A percentile compares a stretch with the other conserved stretches of the same genome.
Conservation (phyloP, 306 rosid species). For the Vachellia collinsii region DNA sequence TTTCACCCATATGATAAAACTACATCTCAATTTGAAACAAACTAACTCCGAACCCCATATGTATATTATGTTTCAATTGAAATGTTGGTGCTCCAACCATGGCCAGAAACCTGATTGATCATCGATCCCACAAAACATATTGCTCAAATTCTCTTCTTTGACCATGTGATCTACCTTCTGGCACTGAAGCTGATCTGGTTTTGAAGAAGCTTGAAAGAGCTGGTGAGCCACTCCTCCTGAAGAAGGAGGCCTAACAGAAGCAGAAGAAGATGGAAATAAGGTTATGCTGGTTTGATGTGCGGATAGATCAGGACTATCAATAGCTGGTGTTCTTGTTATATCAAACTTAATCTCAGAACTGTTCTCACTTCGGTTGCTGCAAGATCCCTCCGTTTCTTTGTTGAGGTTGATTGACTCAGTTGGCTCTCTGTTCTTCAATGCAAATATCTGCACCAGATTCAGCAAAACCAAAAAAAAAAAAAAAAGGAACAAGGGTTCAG, state of each 20-base stretch:
- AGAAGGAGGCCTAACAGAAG: slow-evolving; percentile 57
- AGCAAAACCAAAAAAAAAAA: background rate
- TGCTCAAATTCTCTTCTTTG: slow-evolving; percentile 80
- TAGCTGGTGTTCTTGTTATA: slow-evolving; percentile 83
- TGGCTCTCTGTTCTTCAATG: slow-evolving; percentile 91
- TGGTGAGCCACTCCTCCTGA: slow-evolving; percentile 62
- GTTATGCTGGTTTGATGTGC: slow-evolving; percentile 60
- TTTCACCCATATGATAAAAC: background rate
- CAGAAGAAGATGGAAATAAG: slow-evolving; percentile 58
- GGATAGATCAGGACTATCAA: slow-evolving; percentile 71
- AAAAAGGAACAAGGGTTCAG: slow-evolving; percentile 5
- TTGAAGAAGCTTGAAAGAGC: slow-evolving; percentile 77
- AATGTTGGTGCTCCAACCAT: slow-evolving; percentile 96
- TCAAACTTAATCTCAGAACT: slow-evolving; percentile 94
- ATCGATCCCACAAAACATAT: slow-evolving; percentile 88
- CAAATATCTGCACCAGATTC: slow-evolving; percentile 64
- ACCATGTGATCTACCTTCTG: slow-evolving; percentile 74
- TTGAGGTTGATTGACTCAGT: slow-evolving; percentile 93
- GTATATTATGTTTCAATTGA: slow-evolving; percentile 53
- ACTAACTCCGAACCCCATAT: background rate
- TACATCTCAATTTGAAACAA: slow-evolving; percentile 29
- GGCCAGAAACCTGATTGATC: slow-evolving; percentile 99
- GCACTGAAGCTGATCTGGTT: slow-evolving; percentile 74
- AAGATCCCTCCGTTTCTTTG: slow-evolving; percentile 97
- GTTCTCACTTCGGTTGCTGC: slow-evolving; percentile 97